Evolutionary conservation across 2,329 filamentous ascomycete genomes (phyloP).

Genomic region (Diaporthe sp.): DNA sequence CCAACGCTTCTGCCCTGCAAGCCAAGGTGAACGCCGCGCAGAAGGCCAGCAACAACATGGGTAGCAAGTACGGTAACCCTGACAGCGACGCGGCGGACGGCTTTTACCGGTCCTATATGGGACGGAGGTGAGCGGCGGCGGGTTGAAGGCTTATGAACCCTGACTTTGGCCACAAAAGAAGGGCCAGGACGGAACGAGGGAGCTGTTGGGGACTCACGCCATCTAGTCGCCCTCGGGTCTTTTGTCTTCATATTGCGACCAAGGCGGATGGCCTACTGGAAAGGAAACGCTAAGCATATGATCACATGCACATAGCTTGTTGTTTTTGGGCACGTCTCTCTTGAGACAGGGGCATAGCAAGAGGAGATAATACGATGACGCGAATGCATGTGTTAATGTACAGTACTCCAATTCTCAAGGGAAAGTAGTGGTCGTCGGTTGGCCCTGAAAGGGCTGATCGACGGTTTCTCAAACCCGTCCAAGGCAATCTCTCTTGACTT

Average conservation of each 20-base stretch:
- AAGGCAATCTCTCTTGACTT: neutral
- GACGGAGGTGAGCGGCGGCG: constrained; percentile 67
- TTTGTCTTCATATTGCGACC: constrained; percentile 1
- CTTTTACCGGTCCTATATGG: constrained; percentile 92
- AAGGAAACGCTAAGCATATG: neutral
- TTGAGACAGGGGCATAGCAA: constrained; percentile 40
- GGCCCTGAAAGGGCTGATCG: neutral
- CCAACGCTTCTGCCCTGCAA: constrained; percentile 84
- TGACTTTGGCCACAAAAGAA: neutral
- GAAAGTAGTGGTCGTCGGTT: constrained; percentile 42
- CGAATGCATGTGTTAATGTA: constrained; percentile 54
- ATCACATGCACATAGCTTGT: constrained; percentile 22
- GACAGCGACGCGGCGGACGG: constrained; percentile 85
- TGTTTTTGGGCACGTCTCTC: constrained; percentile 9
- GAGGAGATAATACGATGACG: constrained; percentile 27
- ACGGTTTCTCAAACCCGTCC: neutral
- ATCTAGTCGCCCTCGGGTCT: neutral
- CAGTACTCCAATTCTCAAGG: constrained; percentile 44
- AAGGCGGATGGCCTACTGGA: constrained; percentile 1
- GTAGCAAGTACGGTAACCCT: constrained; percentile 68
- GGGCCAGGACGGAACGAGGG: neutral
- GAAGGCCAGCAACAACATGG: constrained; percentile 78
- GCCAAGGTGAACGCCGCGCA: constrained; percentile 87
- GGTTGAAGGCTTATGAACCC: neutral
- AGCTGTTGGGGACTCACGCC: neutral